Base-by-base conservation (phyloP, 495 filamentous ascomycete genomes). In the Bacidia gigantensis region DNA sequence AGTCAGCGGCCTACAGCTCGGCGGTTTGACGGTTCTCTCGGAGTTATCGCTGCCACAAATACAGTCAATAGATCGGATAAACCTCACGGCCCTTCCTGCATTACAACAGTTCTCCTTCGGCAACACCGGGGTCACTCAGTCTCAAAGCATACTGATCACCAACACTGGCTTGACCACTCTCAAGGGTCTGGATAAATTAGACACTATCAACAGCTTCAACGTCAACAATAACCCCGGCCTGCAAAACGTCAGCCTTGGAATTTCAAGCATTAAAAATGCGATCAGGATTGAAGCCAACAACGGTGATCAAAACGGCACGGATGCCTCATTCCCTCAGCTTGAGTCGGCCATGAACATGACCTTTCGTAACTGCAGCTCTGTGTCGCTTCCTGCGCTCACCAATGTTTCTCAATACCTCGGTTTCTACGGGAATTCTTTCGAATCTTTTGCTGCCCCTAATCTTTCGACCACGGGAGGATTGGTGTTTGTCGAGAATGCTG, bases 181-280 rank as follows among this genome's bases (percentile, higher is more conserved):
- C 32, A 67, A 81, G 55, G 87, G 86, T 66, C 84, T 99, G 65
- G 81, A 86, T 62, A 81, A 86, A 60, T 71, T 96, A 53, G 58
- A 74, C 47, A 72, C 68, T 23, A 73, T 83, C 24, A 69, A 68
- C 18, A 69, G 63, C 41, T 76, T 93, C 64, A 69, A 87, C 58
- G 77, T 94, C 71, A 82, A 86, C 72, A 89, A 90, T 75, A 94
- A 94, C 78, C 69, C 64, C 32, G 73, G 76, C 53, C 67, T 94
- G 55, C 72, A 75, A 60, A 72, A 67, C 39, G 82, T 89, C 70
- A 78, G 81, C 62, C 75, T 89, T 61, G 71, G 72, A 64, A 72
- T 94, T 54, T 79, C 72, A 56, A 65, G 65, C 46, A 61, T 71
- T 26, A 62, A 60, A 58, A 67, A 77, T 47, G 55, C 67, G 12